Evolutionary conservation across 2,329 filamentous ascomycete species (phyloP), one percentile per base, ranked within the genome.

Genomic region (Aspergillus sp.): DNA sequence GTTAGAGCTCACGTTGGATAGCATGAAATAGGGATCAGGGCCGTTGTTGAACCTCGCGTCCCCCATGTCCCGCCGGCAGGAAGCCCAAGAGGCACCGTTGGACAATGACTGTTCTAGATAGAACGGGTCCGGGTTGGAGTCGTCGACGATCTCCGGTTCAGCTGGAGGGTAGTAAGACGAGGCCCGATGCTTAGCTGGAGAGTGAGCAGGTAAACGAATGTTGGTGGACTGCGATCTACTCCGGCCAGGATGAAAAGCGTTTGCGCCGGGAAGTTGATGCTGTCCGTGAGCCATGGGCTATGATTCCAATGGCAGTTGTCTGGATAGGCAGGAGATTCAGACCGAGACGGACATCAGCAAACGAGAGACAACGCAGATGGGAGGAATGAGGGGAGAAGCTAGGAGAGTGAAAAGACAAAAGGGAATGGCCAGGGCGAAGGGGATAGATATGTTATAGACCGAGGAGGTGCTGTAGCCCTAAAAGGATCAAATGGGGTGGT

Each of bases 281-380:
- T 64, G 65, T 63, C 66, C 63, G 65, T 60, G 60, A 69, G 68
- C 70, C 70, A 73, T 73, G 68, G 66, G 65, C 66, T 69, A 56
- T 60, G 60, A 53, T 65, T 60, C 56, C 55, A 56, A 59, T 38
- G 34, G 34, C 25, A 29, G 25, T 29, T 3, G n/a, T n/a, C 11
- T 29, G 25, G 34, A 17, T 38, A 38, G 34, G 14, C 34, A n/a
- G 29, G 13, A 32, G 34, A n/a, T 17, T n/a, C 5, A 38, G 34
- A 38, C 14, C 13, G 34, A 38, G 13, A 38, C 16, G 38, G 50
- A 42, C 52, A 41, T 42, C 29, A 42, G 54, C 50, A 34, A 57
- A 56, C 47, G 21, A 47, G 50, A 25, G 38, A 29, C 49, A 50
- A 45, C 47, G 54, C 50, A 51, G 42, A 43, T 23, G 47, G 40